These are phyloP conservation scores for Phytopythium montanum DNA, from an alignment of 352 stramenopile species.

Conservation along the genomic window DNA sequence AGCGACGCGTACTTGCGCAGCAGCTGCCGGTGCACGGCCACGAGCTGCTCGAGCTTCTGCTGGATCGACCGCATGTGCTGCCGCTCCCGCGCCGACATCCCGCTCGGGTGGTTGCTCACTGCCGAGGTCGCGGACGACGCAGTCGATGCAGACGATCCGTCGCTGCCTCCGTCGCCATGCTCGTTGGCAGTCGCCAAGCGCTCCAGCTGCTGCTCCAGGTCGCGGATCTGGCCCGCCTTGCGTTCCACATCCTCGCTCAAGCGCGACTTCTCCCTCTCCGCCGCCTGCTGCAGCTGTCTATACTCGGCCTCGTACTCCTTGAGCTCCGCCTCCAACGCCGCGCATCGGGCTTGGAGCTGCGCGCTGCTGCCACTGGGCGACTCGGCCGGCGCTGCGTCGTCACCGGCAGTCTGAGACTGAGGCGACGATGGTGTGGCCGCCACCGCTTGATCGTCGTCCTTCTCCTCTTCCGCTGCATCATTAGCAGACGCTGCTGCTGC, in stretches of 20 bases:
- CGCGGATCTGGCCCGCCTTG: constrained; percentile 55
- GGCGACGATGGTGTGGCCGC: not conserved
- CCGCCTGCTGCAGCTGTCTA: constrained; percentile 40
- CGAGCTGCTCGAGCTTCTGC: constrained; percentile 89
- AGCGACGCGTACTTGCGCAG: constrained; percentile 89
- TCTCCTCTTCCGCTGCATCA: constrained; percentile 18
- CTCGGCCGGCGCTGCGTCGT: constrained; percentile 2
- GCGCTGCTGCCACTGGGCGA: constrained; percentile 28
- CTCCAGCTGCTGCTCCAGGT: constrained; percentile 58
- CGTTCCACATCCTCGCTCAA: constrained; percentile 66
- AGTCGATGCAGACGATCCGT: constrained; percentile 10
- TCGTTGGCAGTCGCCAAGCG: constrained; percentile 20
- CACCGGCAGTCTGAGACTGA: constrained; percentile 5
- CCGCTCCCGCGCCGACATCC: constrained; percentile 74
- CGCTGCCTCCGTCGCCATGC: constrained; percentile 18
- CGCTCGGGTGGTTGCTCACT: constrained; percentile 29
- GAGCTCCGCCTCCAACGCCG: constrained; percentile 52
- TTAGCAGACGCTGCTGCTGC: constrained; percentile 28
- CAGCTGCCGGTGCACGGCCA: constrained; percentile 87
- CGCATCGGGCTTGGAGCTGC: constrained; percentile 45
- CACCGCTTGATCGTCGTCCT: constrained; percentile 4
- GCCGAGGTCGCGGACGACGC: constrained; percentile 9
- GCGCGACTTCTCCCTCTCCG: constrained; percentile 57
- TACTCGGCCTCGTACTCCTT: constrained; percentile 74
- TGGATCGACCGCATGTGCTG: constrained; percentile 89